Evolutionary conservation across 208 protist species (phyloP).

Genomic region (Blastocrithidia nonstop): DNA sequence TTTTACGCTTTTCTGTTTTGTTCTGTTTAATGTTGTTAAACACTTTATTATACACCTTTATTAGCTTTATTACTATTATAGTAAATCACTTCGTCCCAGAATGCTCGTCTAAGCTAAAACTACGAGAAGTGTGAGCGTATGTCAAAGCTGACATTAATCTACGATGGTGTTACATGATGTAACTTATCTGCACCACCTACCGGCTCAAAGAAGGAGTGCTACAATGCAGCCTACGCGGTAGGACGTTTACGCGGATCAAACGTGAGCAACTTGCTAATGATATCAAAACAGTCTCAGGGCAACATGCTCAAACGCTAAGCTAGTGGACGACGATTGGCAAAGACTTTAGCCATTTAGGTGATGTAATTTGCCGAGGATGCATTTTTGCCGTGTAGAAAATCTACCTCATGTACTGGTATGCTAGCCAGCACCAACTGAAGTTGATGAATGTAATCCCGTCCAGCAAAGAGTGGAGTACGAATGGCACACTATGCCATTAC

Average conservation of each 20-base stretch:
- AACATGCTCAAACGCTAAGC: constrained; percentile 22
- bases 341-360: constrained; percentile 59
- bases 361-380: constrained; percentile 28
- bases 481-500: constrained; percentile 97
- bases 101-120: constrained; percentile 53
- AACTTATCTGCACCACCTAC: constrained; percentile 27
- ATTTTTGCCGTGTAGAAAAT: constrained; percentile 40
- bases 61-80: constrained; percentile 14
- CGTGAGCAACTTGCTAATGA: constrained; percentile 80
- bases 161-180: constrained; percentile 11
- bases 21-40: background rate
- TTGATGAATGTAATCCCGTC: constrained; percentile 81
- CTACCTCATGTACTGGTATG: constrained; percentile 41
- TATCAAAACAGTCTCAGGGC: constrained; percentile 65
- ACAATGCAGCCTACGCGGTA: constrained; percentile 69
- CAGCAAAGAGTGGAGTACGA: constrained; percentile 64
- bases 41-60: background rate
- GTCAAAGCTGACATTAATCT: constrained; percentile 54
- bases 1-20: no score
- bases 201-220: constrained; percentile 71
- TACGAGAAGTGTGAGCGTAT: constrained; percentile 80
- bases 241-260: constrained; percentile 83
- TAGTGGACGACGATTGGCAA: constrained; percentile 39
- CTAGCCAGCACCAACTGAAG: constrained; percentile 76
- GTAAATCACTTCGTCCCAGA: constrained; percentile 61